These are phyloP conservation scores for Plantago elongata DNA, from an alignment of 257 asterid genomes.

Conservation along the genomic window DNA sequence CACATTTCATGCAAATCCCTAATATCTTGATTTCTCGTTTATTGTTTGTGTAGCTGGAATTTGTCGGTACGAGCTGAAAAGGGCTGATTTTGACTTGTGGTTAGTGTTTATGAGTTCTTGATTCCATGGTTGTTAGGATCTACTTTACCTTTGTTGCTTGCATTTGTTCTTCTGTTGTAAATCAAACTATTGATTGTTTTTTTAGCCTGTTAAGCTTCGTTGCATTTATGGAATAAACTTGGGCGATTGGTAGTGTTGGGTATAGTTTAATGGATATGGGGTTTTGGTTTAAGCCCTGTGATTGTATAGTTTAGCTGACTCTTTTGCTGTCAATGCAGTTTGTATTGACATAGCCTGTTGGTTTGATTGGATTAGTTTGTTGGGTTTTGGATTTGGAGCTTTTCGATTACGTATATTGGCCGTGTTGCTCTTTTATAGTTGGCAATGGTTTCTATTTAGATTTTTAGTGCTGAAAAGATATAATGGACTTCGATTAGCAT, in stretches of 20 bases:
- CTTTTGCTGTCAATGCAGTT: conserved; percentile 21
- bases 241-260: not conserved
- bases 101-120: conserved; percentile 7
- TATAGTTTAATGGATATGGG: conserved; percentile 10
- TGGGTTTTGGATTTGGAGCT: not conserved
- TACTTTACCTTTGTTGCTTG: not conserved
- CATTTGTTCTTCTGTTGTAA: not conserved
- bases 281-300: not conserved
- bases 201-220: not conserved
- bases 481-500: too few relatives aligned
- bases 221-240: not conserved
- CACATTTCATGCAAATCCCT: not conserved
- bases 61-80: conserved; percentile 12
- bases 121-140: conserved; percentile 23
- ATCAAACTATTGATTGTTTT: not conserved
- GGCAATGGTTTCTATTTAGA: conserved; percentile 5
- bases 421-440: not conserved
- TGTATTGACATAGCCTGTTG: conserved; percentile 13
- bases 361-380: conserved; percentile 8
- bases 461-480: not conserved
- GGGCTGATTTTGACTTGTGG: conserved; percentile 21
- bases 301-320: conserved; percentile 8
- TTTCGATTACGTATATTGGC: not conserved
- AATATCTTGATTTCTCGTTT: conserved; percentile 5
- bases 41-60: conserved; percentile 19